Conservation (phyloP, 192 early-diverging fungal species). For the Cetraspora pellucida region DNA sequence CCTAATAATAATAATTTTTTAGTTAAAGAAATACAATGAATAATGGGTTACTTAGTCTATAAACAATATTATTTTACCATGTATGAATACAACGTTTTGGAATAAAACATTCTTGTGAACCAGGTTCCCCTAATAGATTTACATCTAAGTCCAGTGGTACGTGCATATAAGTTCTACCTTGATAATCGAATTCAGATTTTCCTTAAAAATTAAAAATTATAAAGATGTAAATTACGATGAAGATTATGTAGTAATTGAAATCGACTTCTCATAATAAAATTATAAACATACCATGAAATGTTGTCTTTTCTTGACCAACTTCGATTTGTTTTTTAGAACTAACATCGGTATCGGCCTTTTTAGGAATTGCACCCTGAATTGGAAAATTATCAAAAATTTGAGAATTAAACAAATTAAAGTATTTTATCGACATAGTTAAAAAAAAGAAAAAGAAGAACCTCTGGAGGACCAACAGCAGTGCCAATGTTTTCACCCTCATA, state of each 20-base stretch:
- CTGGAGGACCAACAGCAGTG: slow-evolving; percentile 54
- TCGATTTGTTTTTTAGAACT: slow-evolving; percentile 42
- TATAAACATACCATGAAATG: slow-evolving; percentile 74
- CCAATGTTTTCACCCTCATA: slow-evolving; percentile 83
- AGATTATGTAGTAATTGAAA: background rate
- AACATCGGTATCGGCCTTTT: slow-evolving; percentile 29
- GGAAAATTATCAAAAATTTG: background rate
- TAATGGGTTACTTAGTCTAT: background rate
- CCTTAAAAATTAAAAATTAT: slow-evolving; percentile 8
- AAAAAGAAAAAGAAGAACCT: slow-evolving; percentile 56
- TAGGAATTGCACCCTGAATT: slow-evolving; percentile 45
- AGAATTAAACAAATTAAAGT: background rate
- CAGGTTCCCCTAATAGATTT: slow-evolving; percentile 73
- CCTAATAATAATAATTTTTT: background rate
- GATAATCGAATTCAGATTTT: slow-evolving; percentile 85
- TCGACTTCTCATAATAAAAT: background rate
- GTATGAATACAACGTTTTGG: slow-evolving; percentile 89
- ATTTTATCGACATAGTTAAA: background rate
- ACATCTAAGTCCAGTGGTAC: slow-evolving; percentile 86
- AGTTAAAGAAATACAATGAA: background rate
- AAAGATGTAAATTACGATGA: background rate
- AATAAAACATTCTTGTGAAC: slow-evolving; percentile 77
- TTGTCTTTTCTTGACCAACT: slow-evolving; percentile 71
- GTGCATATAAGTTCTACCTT: slow-evolving; percentile 96
- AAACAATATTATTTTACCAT: slow-evolving; percentile 48